These are phyloP conservation scores for Suhomyces tanzawaensis DNA, from an alignment of 805 yeast species.

Conservation along the genomic window DNA sequence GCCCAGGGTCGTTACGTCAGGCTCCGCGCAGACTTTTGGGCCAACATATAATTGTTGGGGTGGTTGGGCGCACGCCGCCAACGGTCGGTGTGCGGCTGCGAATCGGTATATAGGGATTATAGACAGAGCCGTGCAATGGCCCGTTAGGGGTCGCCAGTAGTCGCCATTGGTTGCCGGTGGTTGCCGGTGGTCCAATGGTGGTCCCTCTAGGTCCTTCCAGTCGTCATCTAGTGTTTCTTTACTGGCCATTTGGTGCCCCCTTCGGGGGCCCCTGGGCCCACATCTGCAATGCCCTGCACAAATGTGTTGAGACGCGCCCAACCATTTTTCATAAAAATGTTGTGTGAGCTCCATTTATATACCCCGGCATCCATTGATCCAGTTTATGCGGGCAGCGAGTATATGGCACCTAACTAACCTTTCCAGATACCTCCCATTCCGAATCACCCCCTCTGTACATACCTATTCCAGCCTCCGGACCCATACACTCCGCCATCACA, in stretches of 20 bases:
- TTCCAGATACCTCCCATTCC: background rate
- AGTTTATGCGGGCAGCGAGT: slow-evolving; percentile 3
- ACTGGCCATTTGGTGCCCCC: too few relatives aligned
- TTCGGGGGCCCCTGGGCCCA: too few relatives aligned
- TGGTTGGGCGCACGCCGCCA: slow-evolving; percentile 4
- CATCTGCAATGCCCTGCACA: too few relatives aligned
- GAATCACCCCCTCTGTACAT: background rate
- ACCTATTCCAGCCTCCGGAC: background rate
- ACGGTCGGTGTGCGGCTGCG: slow-evolving; percentile 1
- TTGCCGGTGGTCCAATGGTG: too few relatives aligned
- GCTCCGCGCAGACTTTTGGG: slow-evolving; percentile 11
- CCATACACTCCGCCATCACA: background rate
- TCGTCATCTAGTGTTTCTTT: too few relatives aligned
- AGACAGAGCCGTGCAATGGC: too few relatives aligned
- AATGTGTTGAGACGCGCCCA: background rate
- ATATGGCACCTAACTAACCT: slow-evolving; percentile 2
- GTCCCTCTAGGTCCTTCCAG: too few relatives aligned
- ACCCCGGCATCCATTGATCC: background rate
- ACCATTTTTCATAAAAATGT: background rate
- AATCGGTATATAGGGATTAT: slow-evolving; percentile 1
- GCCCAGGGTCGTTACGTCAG: slow-evolving; percentile 1
- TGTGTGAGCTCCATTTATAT: background rate
- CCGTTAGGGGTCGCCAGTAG: too few relatives aligned
- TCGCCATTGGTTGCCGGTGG: too few relatives aligned
- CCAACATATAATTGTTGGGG: slow-evolving; percentile 16